Evolutionary conservation across 2,329 filamentous ascomycete genomes (phyloP).

Genomic region (Colletotrichum agaves): DNA sequence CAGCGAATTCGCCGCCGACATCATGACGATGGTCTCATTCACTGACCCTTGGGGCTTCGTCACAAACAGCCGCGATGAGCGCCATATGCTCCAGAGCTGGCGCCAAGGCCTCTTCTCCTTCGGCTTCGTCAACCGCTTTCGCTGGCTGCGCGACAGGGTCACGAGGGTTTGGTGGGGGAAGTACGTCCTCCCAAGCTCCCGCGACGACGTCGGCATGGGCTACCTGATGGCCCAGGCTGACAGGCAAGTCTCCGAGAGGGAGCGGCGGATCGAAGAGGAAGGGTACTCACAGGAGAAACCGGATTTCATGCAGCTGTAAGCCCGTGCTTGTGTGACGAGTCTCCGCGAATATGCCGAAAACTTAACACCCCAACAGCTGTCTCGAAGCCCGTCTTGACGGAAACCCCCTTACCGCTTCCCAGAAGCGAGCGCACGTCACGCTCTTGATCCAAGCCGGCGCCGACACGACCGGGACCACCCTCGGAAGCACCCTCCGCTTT

Average conservation of each 20-base stretch:
- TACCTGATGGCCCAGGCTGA: slow-evolving; percentile 26
- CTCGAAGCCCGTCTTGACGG: slow-evolving; percentile 23
- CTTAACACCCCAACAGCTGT: background rate
- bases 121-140: slow-evolving; percentile 20
- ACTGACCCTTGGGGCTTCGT: slow-evolving; percentile 27
- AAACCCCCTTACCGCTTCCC: slow-evolving; percentile 4
- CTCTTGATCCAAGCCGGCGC: slow-evolving; percentile 27
- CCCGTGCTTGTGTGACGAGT: background rate
- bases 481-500: slow-evolving; percentile 27
- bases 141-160: slow-evolving; percentile 15
- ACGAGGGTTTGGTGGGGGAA: background rate
- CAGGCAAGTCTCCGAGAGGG: slow-evolving; percentile 13
- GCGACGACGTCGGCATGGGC: slow-evolving; percentile 25
- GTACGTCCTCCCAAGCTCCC: slow-evolving; percentile 6
- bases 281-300: slow-evolving; percentile 13
- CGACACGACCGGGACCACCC: slow-evolving; percentile 24
- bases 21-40: slow-evolving; percentile 29
- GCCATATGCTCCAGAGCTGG: slow-evolving; percentile 23
- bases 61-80: slow-evolving; percentile 23
- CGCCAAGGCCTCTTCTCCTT: slow-evolving; percentile 13
- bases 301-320: slow-evolving; percentile 17
- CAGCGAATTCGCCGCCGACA: slow-evolving; percentile 26
- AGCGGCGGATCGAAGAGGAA: slow-evolving; percentile 12
- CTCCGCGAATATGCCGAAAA: background rate
- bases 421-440: slow-evolving; percentile 24